These are phyloP conservation scores for Singerocomus rubriflavus DNA, from an alignment of 1,284 basidiomycete species.

Conservation along the genomic window DNA sequence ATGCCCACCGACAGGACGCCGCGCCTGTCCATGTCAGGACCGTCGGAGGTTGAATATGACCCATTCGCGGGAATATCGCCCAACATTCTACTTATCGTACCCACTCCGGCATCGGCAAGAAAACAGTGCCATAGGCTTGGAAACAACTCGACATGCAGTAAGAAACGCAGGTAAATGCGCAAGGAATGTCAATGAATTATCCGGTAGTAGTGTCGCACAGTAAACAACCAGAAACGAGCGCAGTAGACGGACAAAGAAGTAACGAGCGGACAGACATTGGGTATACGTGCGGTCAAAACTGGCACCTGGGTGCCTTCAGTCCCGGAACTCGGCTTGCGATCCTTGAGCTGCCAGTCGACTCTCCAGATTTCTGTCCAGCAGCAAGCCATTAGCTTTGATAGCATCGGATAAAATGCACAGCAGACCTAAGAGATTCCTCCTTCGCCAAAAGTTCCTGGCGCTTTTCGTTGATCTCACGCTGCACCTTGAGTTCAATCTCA, in stretches of 20 bases:
- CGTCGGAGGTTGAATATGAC: constrained; percentile 32
- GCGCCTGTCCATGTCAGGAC: constrained; percentile 10
- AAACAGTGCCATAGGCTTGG: constrained; percentile 21
- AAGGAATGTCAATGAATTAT: constrained; percentile 39
- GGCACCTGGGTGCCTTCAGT: constrained; percentile 35
- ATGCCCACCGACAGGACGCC: constrained; percentile 10
- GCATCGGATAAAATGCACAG: constrained; percentile 1
- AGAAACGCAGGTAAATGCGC: constrained; percentile 31
- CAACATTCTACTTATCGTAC: neutral
- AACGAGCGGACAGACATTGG: constrained; percentile 34
- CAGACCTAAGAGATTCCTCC: constrained; percentile 83
- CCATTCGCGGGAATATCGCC: constrained; percentile 1
- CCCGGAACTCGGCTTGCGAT: constrained; percentile 60
- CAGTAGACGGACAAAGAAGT: constrained; percentile 27
- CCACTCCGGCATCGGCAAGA: constrained; percentile 15
- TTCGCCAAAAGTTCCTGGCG: constrained; percentile 94
- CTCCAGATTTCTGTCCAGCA: constrained; percentile 71
- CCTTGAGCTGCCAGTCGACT: constrained; percentile 86
- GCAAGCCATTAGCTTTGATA: constrained; percentile 6
- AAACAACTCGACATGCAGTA: constrained; percentile 24
- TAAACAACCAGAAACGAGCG: constrained; percentile 33
- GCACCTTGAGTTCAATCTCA: constrained; percentile 97
- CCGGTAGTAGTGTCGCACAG: constrained; percentile 35
- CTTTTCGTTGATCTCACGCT: constrained; percentile 99
- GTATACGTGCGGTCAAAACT: constrained; percentile 32